These are phyloP conservation scores for Pythium monospermum DNA, from an alignment of 352 stramenopile genomes.

Conservation along the genomic window DNA sequence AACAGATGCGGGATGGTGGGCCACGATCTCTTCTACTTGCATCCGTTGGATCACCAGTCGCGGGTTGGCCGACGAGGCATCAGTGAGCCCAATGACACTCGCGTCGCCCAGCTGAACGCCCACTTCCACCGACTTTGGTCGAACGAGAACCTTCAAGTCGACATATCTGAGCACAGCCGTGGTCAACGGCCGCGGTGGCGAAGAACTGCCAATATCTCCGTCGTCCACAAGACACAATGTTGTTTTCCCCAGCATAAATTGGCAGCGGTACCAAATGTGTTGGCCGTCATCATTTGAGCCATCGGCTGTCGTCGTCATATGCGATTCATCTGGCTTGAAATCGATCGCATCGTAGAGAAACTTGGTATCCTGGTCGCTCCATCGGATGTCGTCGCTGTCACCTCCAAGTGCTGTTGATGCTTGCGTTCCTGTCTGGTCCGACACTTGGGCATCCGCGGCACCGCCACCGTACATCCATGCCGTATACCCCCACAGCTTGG, in stretches of 20 bases:
- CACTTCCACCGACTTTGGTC: conserved; percentile 58
- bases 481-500: conserved; percentile 65
- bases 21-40: conserved; percentile 64
- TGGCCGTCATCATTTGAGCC: conserved; percentile 30
- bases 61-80: not conserved
- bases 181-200: conserved; percentile 16
- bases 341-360: conserved; percentile 78
- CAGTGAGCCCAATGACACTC: conserved; percentile 38
- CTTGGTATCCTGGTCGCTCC: conserved; percentile 83
- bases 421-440: no score
- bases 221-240: conserved; percentile 49
- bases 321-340: conserved; percentile 50
- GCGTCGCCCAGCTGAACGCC: conserved; percentile 64
- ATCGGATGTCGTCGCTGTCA: conserved; percentile 48
- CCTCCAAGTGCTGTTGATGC: no score
- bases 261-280: conserved; percentile 80
- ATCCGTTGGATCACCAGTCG: conserved; percentile 60
- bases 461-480: conserved; percentile 51
- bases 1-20: conserved; percentile 51
- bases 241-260: conserved; percentile 47
- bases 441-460: not conserved
- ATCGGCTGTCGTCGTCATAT: not conserved
- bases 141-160: conserved; percentile 67
- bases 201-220: not conserved
- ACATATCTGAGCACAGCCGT: conserved; percentile 48